Evolutionary conservation across 1,284 basidiomycete genomes (phyloP), one percentile per base, ranked within the genome.

Genomic region (Marasmius oreades): DNA sequence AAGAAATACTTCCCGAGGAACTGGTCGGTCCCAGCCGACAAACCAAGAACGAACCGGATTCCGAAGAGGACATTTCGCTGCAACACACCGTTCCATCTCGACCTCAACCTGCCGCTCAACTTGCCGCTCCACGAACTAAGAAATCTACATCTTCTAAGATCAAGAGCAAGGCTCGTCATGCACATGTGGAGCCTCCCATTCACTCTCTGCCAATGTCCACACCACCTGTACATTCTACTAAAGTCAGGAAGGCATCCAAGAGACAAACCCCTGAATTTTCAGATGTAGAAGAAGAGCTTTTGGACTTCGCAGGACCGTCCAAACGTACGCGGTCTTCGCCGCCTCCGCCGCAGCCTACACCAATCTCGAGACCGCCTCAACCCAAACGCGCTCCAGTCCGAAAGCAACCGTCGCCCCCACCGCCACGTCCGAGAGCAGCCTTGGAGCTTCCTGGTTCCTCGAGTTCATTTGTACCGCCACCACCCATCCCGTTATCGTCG

Each of bases 251-350:
- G 46, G 22, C 51, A 5, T 47, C 20, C 6, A 53, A 43, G 43
- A 50, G 36, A 45, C 12, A 28, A 56, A 61, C 53, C 26, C 56
- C 51, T 42, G 59, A 55, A 16, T 52, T 65, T 18, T 63, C 67
- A 1, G 75, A 78, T 58, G 69, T 74, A 12, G 61, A 61, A 43
- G 65, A 66, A 5, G 51, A 62, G 24, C 56, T 64, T 48, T 56
- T 55, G 6, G 58, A 51, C 31, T 59, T 56, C 37, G 65, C 72
- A 42, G 69, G 66, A 43, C 56, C 71, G 24, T 6, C 39, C n/a
- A 79, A 80, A 66, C 78, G 73, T 14, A 67, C 69, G 23, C 74
- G 71, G 26, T 62, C 61, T 22, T 68, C 73, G 7, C 67, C 73
- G n/a, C 65, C 71, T 64, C 57, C 59, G 57, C 43, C 61, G 69